A percentile compares a stretch with the other conserved stretches of the same genome.
phyloP scores from a whole-genome alignment of 805 yeast genomes.

The Nakazawaea holstii region DNA sequence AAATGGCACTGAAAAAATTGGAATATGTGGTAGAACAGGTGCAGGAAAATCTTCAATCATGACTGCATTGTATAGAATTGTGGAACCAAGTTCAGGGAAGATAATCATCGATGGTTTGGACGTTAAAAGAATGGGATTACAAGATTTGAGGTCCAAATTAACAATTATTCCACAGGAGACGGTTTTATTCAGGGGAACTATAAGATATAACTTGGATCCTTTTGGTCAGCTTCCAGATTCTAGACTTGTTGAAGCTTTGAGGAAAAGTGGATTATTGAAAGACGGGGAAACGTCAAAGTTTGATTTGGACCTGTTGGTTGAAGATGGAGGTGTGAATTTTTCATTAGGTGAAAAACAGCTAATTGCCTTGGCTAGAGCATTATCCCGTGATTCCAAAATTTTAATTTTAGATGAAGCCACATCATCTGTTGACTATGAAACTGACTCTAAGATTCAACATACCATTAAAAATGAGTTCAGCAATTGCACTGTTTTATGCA shows the following conservation, averaged over 20 bases:
- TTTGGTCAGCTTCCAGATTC: conserved; percentile 37
- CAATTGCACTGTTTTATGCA: conserved; percentile 63
- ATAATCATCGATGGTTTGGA: conserved; percentile 59
- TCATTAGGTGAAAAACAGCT: conserved; percentile 67
- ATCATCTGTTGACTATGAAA: conserved; percentile 65
- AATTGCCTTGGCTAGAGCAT: conserved; percentile 68
- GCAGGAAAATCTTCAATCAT: conserved; percentile 80
- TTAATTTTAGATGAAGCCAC: conserved; percentile 76
- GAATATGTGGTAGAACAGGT: conserved; percentile 87
- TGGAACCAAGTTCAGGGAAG: conserved; percentile 46
- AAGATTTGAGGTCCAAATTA: conserved; percentile 59
- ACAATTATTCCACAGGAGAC: conserved; percentile 83
- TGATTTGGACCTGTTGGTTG: background rate
- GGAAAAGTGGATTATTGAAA: conserved; percentile 17
- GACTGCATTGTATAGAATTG: conserved; percentile 66
- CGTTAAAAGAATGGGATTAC: conserved; percentile 54
- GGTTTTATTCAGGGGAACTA: conserved; percentile 45
- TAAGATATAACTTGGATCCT: conserved; percentile 50
- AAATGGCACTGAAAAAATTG: conserved; percentile 67
- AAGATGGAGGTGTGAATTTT: conserved; percentile 59
- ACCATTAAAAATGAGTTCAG: conserved; percentile 53
- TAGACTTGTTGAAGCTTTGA: conserved; percentile 42
- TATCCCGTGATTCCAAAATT: conserved; percentile 60
- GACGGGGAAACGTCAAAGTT: conserved; percentile 30
- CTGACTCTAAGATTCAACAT: conserved; percentile 63